Percentiles rank a stretch among this genome's conserved stretches.
phyloP scores from a whole-genome alignment of 495 filamentous ascomycete species.

The Talaromyces adpressus region DNA sequence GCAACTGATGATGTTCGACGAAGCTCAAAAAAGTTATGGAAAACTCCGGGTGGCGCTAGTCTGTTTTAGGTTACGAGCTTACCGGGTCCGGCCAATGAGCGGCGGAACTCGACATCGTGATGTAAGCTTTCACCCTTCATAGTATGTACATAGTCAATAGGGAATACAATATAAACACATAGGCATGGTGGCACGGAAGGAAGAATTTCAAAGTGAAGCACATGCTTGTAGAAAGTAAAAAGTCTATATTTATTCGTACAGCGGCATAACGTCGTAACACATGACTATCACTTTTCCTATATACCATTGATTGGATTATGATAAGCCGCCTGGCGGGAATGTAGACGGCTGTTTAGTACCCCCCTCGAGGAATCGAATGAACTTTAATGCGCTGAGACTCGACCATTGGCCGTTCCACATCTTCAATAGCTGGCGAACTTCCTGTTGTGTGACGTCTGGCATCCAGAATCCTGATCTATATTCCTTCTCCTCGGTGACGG shows the following conservation, averaged over 20 bases:
- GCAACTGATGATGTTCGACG: constrained; percentile 27
- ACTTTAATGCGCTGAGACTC: constrained; percentile 50
- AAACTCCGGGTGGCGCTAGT: neutral
- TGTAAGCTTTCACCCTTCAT: neutral
- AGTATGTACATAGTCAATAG: no score
- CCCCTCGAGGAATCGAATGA: constrained; percentile 52
- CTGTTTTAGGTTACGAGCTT: neutral
- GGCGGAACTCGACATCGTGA: neutral
- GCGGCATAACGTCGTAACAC: constrained; percentile 16
- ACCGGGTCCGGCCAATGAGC: neutral
- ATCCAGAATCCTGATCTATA: constrained; percentile 76
- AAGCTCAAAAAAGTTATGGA: constrained; percentile 4
- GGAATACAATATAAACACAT: no score
- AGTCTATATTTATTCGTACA: constrained; percentile 13
- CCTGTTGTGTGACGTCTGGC: constrained; percentile 51
- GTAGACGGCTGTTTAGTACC: constrained; percentile 49
- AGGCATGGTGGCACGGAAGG: neutral
- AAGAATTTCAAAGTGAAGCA: neutral
- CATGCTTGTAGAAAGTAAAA: constrained; percentile 1
- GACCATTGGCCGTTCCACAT: constrained; percentile 60
- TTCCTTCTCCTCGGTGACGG: constrained; percentile 68
- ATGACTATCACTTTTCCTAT: constrained; percentile 4
- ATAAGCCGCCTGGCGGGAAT: constrained; percentile 64
- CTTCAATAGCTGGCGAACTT: constrained; percentile 45
- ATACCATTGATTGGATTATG: constrained; percentile 23